phyloP scores from a whole-genome alignment of 192 early-diverging fungal genomes.

The Gryganskiella cystojenkinii region DNA sequence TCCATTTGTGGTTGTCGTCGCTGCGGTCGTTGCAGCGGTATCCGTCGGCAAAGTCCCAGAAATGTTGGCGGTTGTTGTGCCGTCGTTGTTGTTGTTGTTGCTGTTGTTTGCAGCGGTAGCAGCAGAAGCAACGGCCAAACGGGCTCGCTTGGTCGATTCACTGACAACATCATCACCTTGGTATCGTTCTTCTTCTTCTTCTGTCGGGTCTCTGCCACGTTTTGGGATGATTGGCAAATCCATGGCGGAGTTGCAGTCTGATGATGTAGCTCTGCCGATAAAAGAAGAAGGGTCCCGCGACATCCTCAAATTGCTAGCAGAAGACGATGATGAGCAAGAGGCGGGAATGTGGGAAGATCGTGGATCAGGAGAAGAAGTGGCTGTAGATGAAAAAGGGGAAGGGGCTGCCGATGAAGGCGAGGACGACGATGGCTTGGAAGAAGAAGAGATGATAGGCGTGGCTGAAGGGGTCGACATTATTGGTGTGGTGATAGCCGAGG shows the following conservation, averaged over 20 bases:
- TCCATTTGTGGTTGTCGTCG: slow-evolving; percentile 14
- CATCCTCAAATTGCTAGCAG: not conserved
- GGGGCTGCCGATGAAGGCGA: not conserved
- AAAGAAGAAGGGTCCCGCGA: not conserved
- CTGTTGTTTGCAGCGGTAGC: not conserved
- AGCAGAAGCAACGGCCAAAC: not conserved
- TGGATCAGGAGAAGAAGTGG: not conserved
- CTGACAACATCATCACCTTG: too few relatives aligned
- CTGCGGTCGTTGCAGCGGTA: not conserved
- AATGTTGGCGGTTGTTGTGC: not conserved
- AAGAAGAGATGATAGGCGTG: too few relatives aligned
- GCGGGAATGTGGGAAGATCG: not conserved
- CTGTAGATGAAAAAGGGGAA: not conserved
- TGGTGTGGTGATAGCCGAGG: not conserved
- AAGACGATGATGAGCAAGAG: not conserved
- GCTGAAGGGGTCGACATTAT: slow-evolving; percentile 1
- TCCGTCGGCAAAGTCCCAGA: not conserved
- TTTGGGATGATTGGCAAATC: slow-evolving; percentile 32
- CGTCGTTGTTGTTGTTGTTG: not conserved
- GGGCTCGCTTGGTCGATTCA: too few relatives aligned
- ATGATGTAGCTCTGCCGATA: not conserved
- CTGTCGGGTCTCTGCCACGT: slow-evolving; percentile 34
- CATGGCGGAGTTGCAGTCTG: slow-evolving; percentile 29
- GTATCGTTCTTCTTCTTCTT: not conserved
- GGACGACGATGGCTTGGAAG: not conserved